Base-by-base conservation (phyloP, 768 basidiomycete genomes). In the Mrakia hoshinonis region DNA sequence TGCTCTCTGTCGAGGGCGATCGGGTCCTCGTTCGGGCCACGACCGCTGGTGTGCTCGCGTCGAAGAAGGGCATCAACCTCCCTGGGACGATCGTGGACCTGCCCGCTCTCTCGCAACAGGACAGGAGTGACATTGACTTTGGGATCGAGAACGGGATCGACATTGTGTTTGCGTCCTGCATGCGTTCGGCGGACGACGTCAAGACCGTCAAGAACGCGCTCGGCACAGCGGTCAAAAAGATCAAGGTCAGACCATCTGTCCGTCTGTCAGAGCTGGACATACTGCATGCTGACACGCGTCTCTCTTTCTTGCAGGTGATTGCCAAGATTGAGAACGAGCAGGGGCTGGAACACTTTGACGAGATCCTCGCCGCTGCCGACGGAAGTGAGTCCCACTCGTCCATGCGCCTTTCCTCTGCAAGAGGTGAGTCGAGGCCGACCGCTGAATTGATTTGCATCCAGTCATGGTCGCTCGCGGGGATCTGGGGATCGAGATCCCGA, bases 391-490 rank as follows among this genome's bases (percentile, higher is more conserved):
- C 22, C 18, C n/a, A 13, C 31, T 22, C 4, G 12, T 6, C 1
- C 20, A 61, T 12, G n/a, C 5, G 34, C 11, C 9, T 22, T 31
- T n/a, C n/a, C n/a, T n/a, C n/a, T n/a, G n/a, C 20, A 24, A 12
- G 54, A 55, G 26, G 54, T 15, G n/a, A 55, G 34, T 31, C 9
- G 4, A 31, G 34, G 58, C 58, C n/a, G 58, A 61, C 34, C 58
- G 18, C 20, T 12, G 7, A 22, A 10, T 3, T 39, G 22, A 13
- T 31, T n/a, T n/a, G 22, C n/a, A 4, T 22, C 5, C 58, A 61
- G 96, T 99, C 76, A 99, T 99, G 96, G 96, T 99, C 75, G 96
- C 96, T 75, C 92, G 96, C 82, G 96, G 96, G 81, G 96, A 99
- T 80, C 85, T 99, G 64, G 96, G 96, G 80, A 99, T 99, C 77